Evolutionary conservation across 1,284 basidiomycete genomes (phyloP), one percentile per base, ranked within the genome.

Genomic region (Austroboletus novae-zelandiae): DNA sequence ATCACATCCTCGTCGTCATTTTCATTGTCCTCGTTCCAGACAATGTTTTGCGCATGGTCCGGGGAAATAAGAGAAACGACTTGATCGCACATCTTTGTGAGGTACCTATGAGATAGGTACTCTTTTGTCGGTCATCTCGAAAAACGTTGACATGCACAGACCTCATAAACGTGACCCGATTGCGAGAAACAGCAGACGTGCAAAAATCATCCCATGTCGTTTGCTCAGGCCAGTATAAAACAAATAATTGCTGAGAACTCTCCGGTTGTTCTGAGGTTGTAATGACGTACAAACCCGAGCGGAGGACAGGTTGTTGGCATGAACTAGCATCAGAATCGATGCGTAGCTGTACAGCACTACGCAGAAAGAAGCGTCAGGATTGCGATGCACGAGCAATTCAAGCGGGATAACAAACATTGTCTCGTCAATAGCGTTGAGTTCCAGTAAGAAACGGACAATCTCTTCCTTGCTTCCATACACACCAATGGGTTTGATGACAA

Each of bases 121-220:
- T 43, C 18, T 10, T 11, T 27, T 14, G 2, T 25, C n/a, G 1
- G 6, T 29, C 9, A 23, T 13, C 14, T 20, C 40, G 5, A 9
- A n/a, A 5, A 35, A n/a, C 8, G 37, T 27, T 46, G 27, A 7
- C 27, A 27, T 27, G 5, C 18, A 48, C 65, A 15, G 54, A 81
- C 83, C 81, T 64, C 77, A 85, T 81, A 56, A 85, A 84, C 0
- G 80, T 83, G 6, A 79, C 66, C 11, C 81, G 70, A 60, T 83
- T 84, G 1, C 77, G 70, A 23, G 69, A 59, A 36, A 80, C 71
- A 4, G 79, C 69, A 0, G 73, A 68, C 1, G 66, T 45, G 0
- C 76, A 74, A 30, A 71, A 65, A 60, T 83, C 79, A 29, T 78
- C 66, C 83, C 83, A 85, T 0, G 81, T 84, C 0, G 68, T 71